phyloP scores from a whole-genome alignment of 2,329 filamentous ascomycete genomes.

The Diaporthe ilicicola region DNA sequence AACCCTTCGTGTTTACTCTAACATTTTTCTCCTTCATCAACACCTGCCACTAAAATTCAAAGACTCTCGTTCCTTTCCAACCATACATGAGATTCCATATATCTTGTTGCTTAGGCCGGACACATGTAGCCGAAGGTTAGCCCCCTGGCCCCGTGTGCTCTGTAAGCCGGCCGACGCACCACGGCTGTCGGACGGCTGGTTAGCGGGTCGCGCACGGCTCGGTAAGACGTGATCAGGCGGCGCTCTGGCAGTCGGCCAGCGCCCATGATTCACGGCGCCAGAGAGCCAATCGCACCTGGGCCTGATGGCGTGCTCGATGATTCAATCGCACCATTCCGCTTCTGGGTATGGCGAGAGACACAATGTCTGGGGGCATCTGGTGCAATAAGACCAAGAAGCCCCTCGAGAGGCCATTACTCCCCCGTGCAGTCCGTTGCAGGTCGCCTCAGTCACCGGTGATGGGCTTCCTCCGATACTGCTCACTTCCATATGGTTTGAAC shows the following conservation, averaged over 20 bases:
- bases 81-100: no score
- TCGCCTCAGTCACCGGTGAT: not conserved
- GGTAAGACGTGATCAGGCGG: constrained; percentile 31
- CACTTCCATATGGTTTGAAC: not conserved
- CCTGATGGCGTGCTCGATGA: constrained; percentile 29
- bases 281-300: constrained; percentile 24
- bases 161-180: not conserved
- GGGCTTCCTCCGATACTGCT: not conserved
- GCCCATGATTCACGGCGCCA: constrained; percentile 4
- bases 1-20: not conserved
- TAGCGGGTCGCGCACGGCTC: constrained; percentile 28
- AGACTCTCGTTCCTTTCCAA: not conserved
- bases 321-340: constrained; percentile 27
- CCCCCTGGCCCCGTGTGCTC: not conserved
- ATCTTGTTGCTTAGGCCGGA: not conserved
- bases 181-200: constrained; percentile 32
- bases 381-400: constrained; percentile 38
- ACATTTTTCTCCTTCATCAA: not conserved
- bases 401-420: not conserved
- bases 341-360: constrained; percentile 23
- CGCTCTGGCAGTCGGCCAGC: constrained; percentile 27
- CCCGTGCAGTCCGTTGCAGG: not conserved
- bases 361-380: constrained; percentile 29
- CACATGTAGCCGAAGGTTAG: not conserved
- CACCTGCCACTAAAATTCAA: not conserved